phyloP scores from a whole-genome alignment of 2,329 filamentous ascomycete genomes.

The Aspergillus fijiensis region DNA sequence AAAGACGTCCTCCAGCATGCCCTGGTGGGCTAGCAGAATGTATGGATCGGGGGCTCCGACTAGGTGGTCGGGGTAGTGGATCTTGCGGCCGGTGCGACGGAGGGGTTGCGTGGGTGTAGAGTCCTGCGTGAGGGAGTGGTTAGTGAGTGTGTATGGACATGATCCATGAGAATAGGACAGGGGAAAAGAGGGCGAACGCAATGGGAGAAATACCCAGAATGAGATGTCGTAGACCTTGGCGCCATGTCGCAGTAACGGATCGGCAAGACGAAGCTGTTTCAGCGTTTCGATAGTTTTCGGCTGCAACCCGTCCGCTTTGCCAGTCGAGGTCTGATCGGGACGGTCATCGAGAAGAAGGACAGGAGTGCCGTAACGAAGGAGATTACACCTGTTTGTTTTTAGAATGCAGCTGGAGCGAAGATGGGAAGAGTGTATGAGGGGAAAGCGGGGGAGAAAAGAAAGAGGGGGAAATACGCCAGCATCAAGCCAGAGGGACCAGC shows the following conservation, averaged over 20 bases:
- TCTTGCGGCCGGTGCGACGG: conserved; percentile 62
- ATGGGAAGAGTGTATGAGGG: conserved; percentile 7
- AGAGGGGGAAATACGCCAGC: conserved; percentile 33
- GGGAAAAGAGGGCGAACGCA: too few species aligned
- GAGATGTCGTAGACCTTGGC: conserved; percentile 72
- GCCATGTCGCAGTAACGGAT: conserved; percentile 64
- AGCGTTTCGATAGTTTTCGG: conserved; percentile 78
- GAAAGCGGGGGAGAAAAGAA: too few species aligned
- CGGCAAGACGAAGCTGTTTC: conserved; percentile 70
- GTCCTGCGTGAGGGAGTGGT: neutral
- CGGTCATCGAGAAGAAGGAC: conserved; percentile 68
- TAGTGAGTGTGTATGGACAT: too few species aligned
- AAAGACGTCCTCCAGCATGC: conserved; percentile 71
- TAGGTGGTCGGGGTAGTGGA: conserved; percentile 61
- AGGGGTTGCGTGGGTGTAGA: conserved; percentile 40
- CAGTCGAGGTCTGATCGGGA: conserved; percentile 65
- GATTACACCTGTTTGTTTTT: conserved; percentile 46
- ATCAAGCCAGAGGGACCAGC: conserved; percentile 49
- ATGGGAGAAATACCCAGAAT: conserved; percentile 59
- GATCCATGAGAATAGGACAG: too few species aligned
- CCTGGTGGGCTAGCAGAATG: conserved; percentile 64
- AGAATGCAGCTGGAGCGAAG: neutral
- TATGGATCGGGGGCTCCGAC: conserved; percentile 56
- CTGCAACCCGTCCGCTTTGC: conserved; percentile 70
- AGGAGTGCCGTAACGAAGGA: conserved; percentile 66